Evolutionary conservation across 202 grass and related monocot species (phyloP).

Genomic region (Schoenoplectus tabernaemontani): DNA sequence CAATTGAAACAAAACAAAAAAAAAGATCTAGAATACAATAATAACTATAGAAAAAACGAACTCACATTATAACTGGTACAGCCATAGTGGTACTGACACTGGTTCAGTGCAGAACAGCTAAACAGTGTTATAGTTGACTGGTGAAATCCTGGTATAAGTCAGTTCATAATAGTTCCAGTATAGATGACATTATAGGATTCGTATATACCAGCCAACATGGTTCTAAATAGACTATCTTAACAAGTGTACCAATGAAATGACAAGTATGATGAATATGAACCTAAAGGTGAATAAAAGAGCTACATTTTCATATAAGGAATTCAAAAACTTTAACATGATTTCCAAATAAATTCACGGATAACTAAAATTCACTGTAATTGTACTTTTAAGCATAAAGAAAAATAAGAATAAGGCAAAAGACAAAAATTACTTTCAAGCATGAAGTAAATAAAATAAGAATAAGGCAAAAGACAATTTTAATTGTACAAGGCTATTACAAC

Average conservation of each 20-base stretch:
- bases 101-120: background rate
- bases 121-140: too few species aligned
- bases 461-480: background rate
- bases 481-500: background rate
- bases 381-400: background rate
- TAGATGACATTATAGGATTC: background rate
- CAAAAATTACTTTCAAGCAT: background rate
- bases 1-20: too few species aligned
- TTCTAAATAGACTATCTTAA: background rate
- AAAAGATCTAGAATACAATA: too few species aligned
- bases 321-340: background rate
- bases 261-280: background rate
- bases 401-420: background rate
- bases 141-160: background rate
- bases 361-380: background rate
- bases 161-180: background rate
- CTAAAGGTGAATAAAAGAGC: background rate
- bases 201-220: background rate
- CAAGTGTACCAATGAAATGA: background rate
- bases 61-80: background rate
- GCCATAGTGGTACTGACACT: background rate
- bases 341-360: background rate
- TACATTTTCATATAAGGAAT: background rate
- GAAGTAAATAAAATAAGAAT: background rate
- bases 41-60: background rate